These are phyloP conservation scores for Prinsepia uniflora DNA, from an alignment of 306 rosid genomes.

Conservation along the genomic window DNA sequence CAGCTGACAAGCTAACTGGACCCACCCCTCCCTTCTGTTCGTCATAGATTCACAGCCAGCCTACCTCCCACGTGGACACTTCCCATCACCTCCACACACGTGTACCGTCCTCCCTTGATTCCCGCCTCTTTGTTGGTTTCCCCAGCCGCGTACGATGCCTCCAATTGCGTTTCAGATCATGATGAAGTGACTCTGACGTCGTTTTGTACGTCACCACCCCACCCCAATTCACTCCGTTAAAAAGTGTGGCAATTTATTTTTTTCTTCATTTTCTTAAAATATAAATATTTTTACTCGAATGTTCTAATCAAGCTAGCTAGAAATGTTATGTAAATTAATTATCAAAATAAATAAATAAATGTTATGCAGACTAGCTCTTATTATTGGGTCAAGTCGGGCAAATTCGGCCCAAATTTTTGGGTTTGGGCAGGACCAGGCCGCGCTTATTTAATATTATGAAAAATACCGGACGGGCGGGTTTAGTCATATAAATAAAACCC, in stretches of 20 bases:
- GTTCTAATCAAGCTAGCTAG: background rate
- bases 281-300: background rate
- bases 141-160: slow-evolving; percentile 2
- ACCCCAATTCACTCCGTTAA: background rate
- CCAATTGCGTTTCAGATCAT: background rate
- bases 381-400: too few species aligned
- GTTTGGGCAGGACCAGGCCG: too few species aligned
- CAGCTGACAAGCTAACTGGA: background rate
- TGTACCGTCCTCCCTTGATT: slow-evolving; percentile 18
- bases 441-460: too few species aligned
- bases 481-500: too few species aligned
- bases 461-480: too few species aligned
- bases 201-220: slow-evolving; percentile 13
- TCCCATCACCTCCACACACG: slow-evolving; percentile 9
- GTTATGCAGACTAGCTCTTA: too few species aligned
- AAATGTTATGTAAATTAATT: too few species aligned
- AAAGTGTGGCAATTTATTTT: background rate
- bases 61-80: slow-evolving; percentile 14
- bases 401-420: too few species aligned
- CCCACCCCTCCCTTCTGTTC: background rate
- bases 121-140: slow-evolving; percentile 15
- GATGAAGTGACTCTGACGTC: slow-evolving; percentile 33
- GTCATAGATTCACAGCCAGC: background rate
- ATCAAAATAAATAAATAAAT: too few species aligned
- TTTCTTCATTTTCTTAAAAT: too few species aligned